Percentiles rank a stretch among this genome's conserved stretches.
Evolutionary conservation across 371 early-diverging fungal genomes (phyloP).

Genomic region (Coelomomyces lativittatus): DNA sequence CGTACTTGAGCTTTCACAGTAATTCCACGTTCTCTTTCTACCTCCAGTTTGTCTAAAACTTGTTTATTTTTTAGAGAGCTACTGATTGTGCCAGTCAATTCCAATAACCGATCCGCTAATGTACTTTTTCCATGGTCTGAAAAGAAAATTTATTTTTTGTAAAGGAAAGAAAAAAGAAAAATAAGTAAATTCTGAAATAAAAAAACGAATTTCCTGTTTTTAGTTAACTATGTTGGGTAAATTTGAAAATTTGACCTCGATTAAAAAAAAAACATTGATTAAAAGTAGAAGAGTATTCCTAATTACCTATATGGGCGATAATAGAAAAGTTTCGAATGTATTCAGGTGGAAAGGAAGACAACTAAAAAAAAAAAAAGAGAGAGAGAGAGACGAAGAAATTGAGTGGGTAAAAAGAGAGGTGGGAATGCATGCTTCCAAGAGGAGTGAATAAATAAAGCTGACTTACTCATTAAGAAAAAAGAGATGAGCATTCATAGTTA

Average conservation of each 20-base stretch:
- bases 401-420: too few relatives aligned
- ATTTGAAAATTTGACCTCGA: neutral
- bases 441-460: too few relatives aligned
- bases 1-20: constrained; percentile 87
- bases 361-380: neutral
- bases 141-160: neutral
- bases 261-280: neutral
- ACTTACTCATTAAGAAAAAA: too few relatives aligned
- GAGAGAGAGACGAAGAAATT: too few relatives aligned
- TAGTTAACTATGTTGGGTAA: neutral
- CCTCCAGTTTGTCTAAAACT: constrained; percentile 81
- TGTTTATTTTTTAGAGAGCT: constrained; percentile 56
- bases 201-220: neutral
- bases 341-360: constrained; percentile 40
- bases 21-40: constrained; percentile 86
- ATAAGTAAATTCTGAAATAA: too few relatives aligned
- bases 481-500: too few relatives aligned
- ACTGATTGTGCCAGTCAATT: constrained; percentile 59
- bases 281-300: neutral
- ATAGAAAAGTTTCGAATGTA: constrained; percentile 86
- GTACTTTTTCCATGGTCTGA: constrained; percentile 86
- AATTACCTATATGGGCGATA: constrained; percentile 80
- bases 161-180: neutral
- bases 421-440: too few relatives aligned
- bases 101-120: constrained; percentile 70